Evolutionary conservation across 148 eudicot genomes (phyloP).

Genomic region (Rhododendron henanense): DNA sequence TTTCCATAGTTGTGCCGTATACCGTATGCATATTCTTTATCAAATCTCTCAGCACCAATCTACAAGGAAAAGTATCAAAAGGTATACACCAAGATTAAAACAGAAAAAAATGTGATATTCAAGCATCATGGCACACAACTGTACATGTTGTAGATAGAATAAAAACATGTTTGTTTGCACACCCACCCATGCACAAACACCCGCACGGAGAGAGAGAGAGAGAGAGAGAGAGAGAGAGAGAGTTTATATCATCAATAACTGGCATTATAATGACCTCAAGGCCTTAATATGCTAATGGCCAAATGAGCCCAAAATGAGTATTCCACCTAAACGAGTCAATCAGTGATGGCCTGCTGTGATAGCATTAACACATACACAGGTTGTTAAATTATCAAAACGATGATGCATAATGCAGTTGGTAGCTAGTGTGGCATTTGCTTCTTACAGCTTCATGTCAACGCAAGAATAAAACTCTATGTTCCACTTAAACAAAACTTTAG

Average conservation of each 20-base stretch:
- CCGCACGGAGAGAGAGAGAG: neutral
- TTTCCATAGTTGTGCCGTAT: constrained; percentile 95
- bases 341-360: neutral
- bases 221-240: neutral
- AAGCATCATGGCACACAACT: neutral
- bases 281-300: neutral
- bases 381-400: neutral
- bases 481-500: neutral
- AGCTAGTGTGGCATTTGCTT: neutral
- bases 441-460: constrained; percentile 6
- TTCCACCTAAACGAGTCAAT: neutral
- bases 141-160: neutral
- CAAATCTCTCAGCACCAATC: constrained; percentile 94
- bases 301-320: neutral
- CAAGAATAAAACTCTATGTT: neutral
- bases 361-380: neutral
- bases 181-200: neutral
- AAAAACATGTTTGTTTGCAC: neutral
- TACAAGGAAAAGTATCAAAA: constrained; percentile 23
- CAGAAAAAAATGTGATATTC: neutral
- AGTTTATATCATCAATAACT: neutral
- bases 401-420: neutral
- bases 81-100: neutral
- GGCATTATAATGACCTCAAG: neutral
- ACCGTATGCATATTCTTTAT: constrained; percentile 92